Base-by-base conservation (phyloP, 805 yeast genomes). In the Candida bentonensis region DNA sequence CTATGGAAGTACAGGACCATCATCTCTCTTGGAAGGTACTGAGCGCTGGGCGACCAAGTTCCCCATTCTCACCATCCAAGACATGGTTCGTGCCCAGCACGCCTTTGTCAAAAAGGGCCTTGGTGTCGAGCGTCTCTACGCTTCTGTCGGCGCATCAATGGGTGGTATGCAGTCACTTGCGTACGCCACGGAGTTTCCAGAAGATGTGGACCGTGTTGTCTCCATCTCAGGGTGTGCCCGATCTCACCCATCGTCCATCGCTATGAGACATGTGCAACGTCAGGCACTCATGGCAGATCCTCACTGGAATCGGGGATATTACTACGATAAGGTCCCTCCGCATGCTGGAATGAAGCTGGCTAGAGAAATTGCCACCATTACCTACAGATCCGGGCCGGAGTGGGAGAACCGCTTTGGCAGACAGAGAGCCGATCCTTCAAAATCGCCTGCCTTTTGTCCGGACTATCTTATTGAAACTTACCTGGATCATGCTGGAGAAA, bases 131-230 rank as follows among this genome's bases (percentile, higher is more conserved):
- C 80, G 75, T 57, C 63, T 88, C 22, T 74, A 76, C 60, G 95
- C 95, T 1, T 74, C 85, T 1, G 76, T 88, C 4, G 96, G 96
- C 3, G 79, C 94, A 2, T 84, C 95, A 0, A 84, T 88, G 94
- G 96, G 96, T n/a, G 96, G 96, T n/a, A 86, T 88, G 96, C 96
- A 87, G 64, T 79, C 89, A 5, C 69, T 88, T 45, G 94, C 96
- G 0, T 84, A 78, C 60, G 95, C 86, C 1, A 72, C 76, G 58
- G 94, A 82, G 56, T 88, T 82, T 54, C 82, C 94, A 1, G 79
- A 80, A 41, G 73, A 70, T 45, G 95, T 87, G 2, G 73, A 71
- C 3, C 78, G 80, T 44, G 70, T 88, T 2, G 74, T 86, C 1
- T 73, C 84, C n/a, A 83, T 88, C 23, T 79, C 89, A 39, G 96